phyloP scores from a whole-genome alignment of 169 alveolate genomes.

The Cyclospora cayetanensis region DNA sequence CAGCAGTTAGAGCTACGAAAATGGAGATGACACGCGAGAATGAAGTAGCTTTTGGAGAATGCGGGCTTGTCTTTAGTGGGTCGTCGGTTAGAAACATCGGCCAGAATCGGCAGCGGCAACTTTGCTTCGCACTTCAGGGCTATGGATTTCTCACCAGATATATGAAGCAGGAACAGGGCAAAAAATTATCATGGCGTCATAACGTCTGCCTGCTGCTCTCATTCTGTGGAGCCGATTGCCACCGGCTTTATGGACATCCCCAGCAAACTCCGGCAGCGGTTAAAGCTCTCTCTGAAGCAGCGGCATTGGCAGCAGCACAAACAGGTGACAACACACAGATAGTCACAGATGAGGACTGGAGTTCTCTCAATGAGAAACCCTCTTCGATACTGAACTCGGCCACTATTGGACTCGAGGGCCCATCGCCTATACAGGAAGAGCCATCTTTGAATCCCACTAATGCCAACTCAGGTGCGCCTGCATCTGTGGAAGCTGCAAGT shows the following conservation, averaged over 20 bases:
- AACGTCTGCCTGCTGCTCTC: conserved; percentile 33
- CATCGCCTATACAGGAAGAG: too few relatives aligned
- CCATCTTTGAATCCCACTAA: too few relatives aligned
- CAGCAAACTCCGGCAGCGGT: conserved; percentile 51
- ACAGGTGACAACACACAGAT: neutral
- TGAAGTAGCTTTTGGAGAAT: neutral
- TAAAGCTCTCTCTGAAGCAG: conserved; percentile 53
- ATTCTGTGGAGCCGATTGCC: conserved; percentile 56
- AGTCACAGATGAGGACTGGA: neutral
- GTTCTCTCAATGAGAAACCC: neutral
- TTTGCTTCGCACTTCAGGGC: conserved; percentile 54
- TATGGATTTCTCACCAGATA: conserved; percentile 58
- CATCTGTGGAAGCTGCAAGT: too few relatives aligned
- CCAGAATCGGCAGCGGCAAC: conserved; percentile 37
- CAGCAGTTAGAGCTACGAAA: neutral
- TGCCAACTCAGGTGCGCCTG: too few relatives aligned
- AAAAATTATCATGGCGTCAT: neutral
- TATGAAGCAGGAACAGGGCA: conserved; percentile 5
- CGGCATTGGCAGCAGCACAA: neutral
- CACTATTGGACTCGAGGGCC: neutral
- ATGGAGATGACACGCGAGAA: neutral
- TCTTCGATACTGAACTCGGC: neutral
- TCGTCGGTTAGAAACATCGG: neutral
- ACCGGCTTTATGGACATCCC: conserved; percentile 64
- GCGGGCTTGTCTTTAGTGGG: conserved; percentile 17